Conservation (phyloP, 2,329 filamentous ascomycete species). For the Colletotrichum sp. region DNA sequence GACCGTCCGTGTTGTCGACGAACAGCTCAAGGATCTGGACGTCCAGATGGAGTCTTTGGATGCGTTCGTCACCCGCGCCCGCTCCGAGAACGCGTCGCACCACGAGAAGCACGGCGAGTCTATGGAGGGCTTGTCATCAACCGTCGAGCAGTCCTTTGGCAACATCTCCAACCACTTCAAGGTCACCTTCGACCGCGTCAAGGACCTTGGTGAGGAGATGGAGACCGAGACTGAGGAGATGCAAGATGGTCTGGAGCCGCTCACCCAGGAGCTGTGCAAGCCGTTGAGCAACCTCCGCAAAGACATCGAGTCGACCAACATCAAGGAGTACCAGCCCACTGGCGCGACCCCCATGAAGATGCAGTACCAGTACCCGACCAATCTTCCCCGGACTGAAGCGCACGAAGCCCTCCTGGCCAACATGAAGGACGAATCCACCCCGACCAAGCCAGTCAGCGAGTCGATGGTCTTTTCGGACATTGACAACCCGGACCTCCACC, state of each 20-base stretch:
- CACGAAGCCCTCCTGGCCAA: slow-evolving; percentile 50
- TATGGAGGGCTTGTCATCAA: slow-evolving; percentile 67
- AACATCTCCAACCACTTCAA: slow-evolving; percentile 75
- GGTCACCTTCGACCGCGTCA: slow-evolving; percentile 70
- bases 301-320: slow-evolving; percentile 65
- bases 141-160: slow-evolving; percentile 75
- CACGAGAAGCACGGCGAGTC: slow-evolving; percentile 73
- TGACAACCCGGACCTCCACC: slow-evolving; percentile 24
- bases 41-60: slow-evolving; percentile 90
- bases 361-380: slow-evolving; percentile 80
- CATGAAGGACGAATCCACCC: slow-evolving; percentile 39
- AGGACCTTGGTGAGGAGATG: slow-evolving; percentile 73
- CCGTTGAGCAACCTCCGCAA: slow-evolving; percentile 75
- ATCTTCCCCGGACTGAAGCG: slow-evolving; percentile 74
- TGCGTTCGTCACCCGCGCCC: slow-evolving; percentile 85
- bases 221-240: slow-evolving; percentile 63
- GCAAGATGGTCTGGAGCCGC: slow-evolving; percentile 63
- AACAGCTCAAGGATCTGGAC: slow-evolving; percentile 86
- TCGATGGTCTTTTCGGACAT: slow-evolving; percentile 46
- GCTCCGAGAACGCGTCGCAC: slow-evolving; percentile 79
- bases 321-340: slow-evolving; percentile 84
- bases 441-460: slow-evolving; percentile 6
- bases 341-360: slow-evolving; percentile 85
- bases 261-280: slow-evolving; percentile 66
- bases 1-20: slow-evolving; percentile 87